Conservation (phyloP, 2,329 filamentous ascomycete species). For the Fusarium aywerte region DNA sequence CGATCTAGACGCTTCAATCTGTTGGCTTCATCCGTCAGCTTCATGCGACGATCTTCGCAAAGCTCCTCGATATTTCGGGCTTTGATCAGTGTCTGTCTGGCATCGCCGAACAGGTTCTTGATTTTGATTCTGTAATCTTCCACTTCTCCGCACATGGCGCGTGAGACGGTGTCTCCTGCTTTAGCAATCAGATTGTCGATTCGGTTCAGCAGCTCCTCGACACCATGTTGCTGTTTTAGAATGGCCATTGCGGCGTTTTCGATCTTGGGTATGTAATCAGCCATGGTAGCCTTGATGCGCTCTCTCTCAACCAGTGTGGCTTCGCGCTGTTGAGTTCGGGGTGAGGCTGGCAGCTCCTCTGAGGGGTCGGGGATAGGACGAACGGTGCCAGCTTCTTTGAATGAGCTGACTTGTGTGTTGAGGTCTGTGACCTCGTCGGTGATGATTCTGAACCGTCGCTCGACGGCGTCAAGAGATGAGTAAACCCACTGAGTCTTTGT, state of each 20-base stretch:
- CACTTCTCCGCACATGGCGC: constrained; percentile 6
- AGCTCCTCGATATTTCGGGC: background rate
- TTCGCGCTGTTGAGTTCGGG: constrained; percentile 3
- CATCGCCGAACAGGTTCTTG: background rate
- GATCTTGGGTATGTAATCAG: background rate
- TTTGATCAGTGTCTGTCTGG: background rate
- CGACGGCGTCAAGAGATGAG: constrained; percentile 11
- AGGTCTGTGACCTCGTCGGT: background rate
- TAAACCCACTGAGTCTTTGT: constrained; percentile 18
- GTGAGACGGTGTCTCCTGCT: background rate
- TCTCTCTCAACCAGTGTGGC: constrained; percentile 11
- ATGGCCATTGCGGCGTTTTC: background rate
- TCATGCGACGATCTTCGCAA: constrained; percentile 1
- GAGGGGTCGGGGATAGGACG: background rate
- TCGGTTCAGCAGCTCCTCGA: background rate
- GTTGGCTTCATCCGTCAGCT: constrained; percentile 13
- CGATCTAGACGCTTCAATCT: constrained; percentile 13
- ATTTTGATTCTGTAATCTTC: constrained; percentile 7
- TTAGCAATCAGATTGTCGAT: constrained; percentile 2
- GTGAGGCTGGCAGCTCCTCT: background rate
- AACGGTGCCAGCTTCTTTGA: background rate
- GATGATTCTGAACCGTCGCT: constrained; percentile 9
- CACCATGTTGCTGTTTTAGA: background rate
- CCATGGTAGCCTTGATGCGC: constrained; percentile 4
- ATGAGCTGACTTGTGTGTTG: background rate